phyloP scores from a whole-genome alignment of 345 rosid genomes.

The Limnanthes douglasii region DNA sequence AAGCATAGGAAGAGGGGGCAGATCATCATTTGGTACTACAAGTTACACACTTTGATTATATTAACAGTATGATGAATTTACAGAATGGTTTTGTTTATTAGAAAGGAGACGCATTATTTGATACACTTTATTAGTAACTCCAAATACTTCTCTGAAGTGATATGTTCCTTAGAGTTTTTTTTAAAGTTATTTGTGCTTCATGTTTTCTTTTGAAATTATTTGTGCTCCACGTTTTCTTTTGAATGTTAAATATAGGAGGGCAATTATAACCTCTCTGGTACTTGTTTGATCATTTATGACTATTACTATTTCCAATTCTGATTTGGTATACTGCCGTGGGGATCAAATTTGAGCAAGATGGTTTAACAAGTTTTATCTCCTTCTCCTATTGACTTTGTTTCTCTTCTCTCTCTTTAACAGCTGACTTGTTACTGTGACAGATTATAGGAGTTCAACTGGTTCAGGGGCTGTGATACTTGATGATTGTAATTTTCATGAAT shows the following conservation, averaged over 20 bases:
- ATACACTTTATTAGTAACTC: too few relatives aligned
- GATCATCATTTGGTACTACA: slow-evolving; percentile 63
- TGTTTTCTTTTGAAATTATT: not conserved
- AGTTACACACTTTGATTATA: slow-evolving; percentile 5
- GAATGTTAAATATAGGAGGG: not conserved
- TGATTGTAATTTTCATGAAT: slow-evolving; percentile 98
- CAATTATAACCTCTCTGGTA: not conserved
- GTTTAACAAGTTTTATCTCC: not conserved
- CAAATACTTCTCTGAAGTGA: not conserved
- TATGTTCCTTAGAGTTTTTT: not conserved
- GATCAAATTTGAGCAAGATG: not conserved
- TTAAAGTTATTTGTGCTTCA: not conserved
- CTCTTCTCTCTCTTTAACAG: too few relatives aligned
- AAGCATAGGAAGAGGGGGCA: slow-evolving; percentile 68
- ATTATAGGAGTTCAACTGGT: slow-evolving; percentile 71
- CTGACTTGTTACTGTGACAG: slow-evolving; percentile 32
- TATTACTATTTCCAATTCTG: not conserved
- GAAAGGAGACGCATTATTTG: too few relatives aligned
- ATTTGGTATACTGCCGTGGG: not conserved
- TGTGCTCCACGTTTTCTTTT: too few relatives aligned
- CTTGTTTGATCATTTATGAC: not conserved
- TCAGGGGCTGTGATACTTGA: slow-evolving; percentile 82
- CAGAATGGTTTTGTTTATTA: too few relatives aligned
- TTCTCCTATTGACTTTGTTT: not conserved
- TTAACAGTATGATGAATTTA: too few relatives aligned